Evolutionary conservation across 495 filamentous ascomycete genomes (phyloP), one percentile per base, ranked within the genome.

Genomic region (Aspergillus diversus): DNA sequence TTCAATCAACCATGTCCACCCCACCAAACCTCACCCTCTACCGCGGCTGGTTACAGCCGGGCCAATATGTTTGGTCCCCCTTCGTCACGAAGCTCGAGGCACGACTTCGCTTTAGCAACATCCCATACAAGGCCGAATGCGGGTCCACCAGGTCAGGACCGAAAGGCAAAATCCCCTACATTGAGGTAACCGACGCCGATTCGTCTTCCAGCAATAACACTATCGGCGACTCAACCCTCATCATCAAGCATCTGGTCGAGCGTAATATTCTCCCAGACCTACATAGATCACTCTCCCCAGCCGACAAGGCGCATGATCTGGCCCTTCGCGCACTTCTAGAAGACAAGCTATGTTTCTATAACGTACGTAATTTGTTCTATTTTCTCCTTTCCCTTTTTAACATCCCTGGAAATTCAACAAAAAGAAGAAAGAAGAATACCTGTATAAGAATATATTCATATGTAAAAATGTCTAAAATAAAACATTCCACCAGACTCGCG

Each of bases 41-140:
- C 75, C 82, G 86, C 11, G 84, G 84, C 32, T 86, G 79, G 65
- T 69, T 72, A 37, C 64, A 66, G 12, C 35, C 61, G 4, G 70
- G 71, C 5, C 63, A 53, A 49, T 81, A 88, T 65, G 77, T 80
- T 59, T 87, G 85, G 85, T 89, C 87, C 0, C 86, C 88, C 17
- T 90, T 87, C 66, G 86, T 87, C 54, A 84, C 67, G 39, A 90
- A 90, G 70, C 80, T 89, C 57, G 87, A 90, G 65, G 75, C 83
- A 31, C 86, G 86, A 1, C 76, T 90, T 7, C 86, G 87, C 27
- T 80, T 87, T 57, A 78, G 73, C 5, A 71, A 71, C 0, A 46
- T 88, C 12, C 48, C 72, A 0, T 89, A 90, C 71, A 57, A 49
- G 3, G 63, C 67, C 5, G 80, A 76, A 0, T 34, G 59, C 0